Percentiles rank a stretch among this genome's conserved stretches.
Evolutionary conservation across 2,329 filamentous ascomycete species (phyloP).

Genomic region (Fusarium sp.): DNA sequence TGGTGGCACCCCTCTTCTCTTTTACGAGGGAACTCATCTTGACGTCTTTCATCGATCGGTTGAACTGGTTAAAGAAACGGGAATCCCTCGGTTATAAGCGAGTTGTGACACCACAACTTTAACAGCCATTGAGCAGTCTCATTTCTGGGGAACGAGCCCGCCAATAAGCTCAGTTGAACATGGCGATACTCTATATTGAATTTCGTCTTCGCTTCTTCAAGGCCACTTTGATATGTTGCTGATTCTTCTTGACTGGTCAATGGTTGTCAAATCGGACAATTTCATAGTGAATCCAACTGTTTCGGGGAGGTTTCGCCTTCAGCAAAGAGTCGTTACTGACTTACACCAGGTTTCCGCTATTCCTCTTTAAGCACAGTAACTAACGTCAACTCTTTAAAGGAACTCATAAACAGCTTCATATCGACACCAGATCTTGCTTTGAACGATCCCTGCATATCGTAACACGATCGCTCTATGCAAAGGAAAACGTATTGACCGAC

Average conservation of each 20-base stretch:
- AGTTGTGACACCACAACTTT: neutral
- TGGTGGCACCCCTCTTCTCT: neutral
- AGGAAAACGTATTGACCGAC: neutral
- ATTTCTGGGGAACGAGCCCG: neutral
- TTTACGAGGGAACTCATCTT: neutral
- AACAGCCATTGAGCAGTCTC: neutral
- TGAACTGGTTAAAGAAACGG: neutral
- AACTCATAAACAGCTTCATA: neutral
- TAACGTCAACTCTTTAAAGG: neutral
- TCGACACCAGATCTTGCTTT: neutral
- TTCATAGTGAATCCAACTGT: neutral
- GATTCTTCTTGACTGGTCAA: neutral
- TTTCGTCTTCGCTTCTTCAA: neutral
- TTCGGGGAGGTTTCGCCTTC: neutral
- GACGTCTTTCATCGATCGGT: neutral
- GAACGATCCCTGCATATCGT: conserved; percentile 8
- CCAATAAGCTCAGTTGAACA: neutral
- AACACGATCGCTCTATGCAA: neutral
- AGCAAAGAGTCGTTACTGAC: neutral
- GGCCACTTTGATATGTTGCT: neutral
- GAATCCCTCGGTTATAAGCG: neutral
- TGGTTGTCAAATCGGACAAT: conserved; percentile 5
- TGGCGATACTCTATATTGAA: neutral
- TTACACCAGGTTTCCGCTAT: neutral
- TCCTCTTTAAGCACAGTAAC: neutral